phyloP scores from a whole-genome alignment of 2,329 filamentous ascomycete species.

The Orbilia quercus region DNA sequence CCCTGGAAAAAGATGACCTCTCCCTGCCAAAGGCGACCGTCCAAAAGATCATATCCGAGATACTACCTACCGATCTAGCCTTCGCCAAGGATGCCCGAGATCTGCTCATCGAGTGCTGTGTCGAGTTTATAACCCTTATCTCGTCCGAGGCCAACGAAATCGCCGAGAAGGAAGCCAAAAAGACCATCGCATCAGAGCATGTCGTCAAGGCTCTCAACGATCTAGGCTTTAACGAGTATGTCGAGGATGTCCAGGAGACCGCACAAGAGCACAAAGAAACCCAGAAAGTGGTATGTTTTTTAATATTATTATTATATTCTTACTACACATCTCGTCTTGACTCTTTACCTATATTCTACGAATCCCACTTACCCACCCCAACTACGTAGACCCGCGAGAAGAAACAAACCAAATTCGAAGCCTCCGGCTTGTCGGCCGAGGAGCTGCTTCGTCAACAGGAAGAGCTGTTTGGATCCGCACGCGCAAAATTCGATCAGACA shows the following conservation, averaged over 20 bases:
- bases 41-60: constrained; percentile 90
- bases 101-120: constrained; percentile 95
- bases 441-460: constrained; percentile 89
- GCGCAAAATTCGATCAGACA: constrained; percentile 74
- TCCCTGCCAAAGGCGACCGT: constrained; percentile 75
- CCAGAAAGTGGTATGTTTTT: constrained; percentile 76
- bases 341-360: not conserved
- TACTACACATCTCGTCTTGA: constrained; percentile 6
- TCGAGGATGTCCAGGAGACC: constrained; percentile 85
- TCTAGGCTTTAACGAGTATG: constrained; percentile 91
- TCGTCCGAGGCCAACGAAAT: constrained; percentile 99
- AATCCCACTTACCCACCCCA: no score
- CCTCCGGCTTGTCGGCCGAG: constrained; percentile 90
- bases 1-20: constrained; percentile 69
- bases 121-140: constrained; percentile 98
- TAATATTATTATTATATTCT: constrained; percentile 44
- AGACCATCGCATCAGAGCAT: constrained; percentile 98
- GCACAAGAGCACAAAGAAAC: constrained; percentile 92
- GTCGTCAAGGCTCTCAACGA: constrained; percentile 94
- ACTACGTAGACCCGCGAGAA: constrained; percentile 95
- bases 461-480: constrained; percentile 87
- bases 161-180: constrained; percentile 97
- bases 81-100: constrained; percentile 97
- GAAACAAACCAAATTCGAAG: constrained; percentile 96
- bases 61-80: constrained; percentile 82